phyloP scores from a whole-genome alignment of 2,329 filamentous ascomycete genomes.

The Claviceps maximensis region DNA sequence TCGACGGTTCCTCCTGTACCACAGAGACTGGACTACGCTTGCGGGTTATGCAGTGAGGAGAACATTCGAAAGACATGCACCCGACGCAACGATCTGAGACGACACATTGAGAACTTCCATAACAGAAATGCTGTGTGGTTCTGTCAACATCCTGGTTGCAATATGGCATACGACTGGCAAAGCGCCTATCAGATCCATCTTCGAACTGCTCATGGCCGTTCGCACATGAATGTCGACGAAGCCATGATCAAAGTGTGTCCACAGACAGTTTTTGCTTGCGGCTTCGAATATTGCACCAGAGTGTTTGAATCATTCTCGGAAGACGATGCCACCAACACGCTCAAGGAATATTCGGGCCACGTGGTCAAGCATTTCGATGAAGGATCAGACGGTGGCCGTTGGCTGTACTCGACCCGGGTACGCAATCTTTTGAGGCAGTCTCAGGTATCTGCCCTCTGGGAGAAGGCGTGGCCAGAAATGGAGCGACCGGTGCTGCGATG shows the following conservation, averaged over 20 bases:
- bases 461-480: constrained; percentile 22
- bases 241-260: constrained; percentile 30
- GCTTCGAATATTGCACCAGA: constrained; percentile 30
- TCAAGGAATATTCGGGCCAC: constrained; percentile 33
- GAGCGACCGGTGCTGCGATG: constrained; percentile 23
- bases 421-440: constrained; percentile 30
- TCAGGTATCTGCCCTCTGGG: constrained; percentile 24
- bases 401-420: constrained; percentile 31
- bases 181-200: constrained; percentile 34
- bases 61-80: constrained; percentile 8
- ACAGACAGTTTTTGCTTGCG: constrained; percentile 35
- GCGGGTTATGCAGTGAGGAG: constrained; percentile 24
- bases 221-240: constrained; percentile 27
- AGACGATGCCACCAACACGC: constrained; percentile 23
- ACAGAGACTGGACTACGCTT: constrained; percentile 13
- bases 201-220: constrained; percentile 30
- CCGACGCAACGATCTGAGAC: constrained; percentile 29
- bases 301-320: constrained; percentile 30
- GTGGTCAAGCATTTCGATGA: constrained; percentile 35
- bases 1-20: not conserved
- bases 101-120: constrained; percentile 35
- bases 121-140: constrained; percentile 33
- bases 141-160: constrained; percentile 30
- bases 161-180: constrained; percentile 33
- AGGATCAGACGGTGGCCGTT: constrained; percentile 24